Percentiles rank a stretch among this genome's conserved stretches.
These are phyloP conservation scores for Suillus alpinus DNA, from an alignment of 768 basidiomycete genomes.

Conservation along the genomic window DNA sequence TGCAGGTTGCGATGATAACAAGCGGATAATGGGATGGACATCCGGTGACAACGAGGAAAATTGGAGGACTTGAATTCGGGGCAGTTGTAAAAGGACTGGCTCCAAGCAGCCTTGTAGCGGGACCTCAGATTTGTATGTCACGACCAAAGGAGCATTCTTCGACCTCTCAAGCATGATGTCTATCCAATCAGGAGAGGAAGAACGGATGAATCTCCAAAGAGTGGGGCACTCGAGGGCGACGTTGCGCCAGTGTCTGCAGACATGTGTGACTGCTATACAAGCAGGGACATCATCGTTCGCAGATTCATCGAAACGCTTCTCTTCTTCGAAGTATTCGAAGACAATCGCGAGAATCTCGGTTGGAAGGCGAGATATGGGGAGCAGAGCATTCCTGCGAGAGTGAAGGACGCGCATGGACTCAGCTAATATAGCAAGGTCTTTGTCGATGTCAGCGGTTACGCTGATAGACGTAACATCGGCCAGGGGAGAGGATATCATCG, in stretches of 20 bases:
- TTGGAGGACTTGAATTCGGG: neutral
- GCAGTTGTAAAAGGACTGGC: neutral
- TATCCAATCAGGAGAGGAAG: neutral
- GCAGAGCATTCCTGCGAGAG: neutral
- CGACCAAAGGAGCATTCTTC: neutral
- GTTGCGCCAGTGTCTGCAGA: neutral
- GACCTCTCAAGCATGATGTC: neutral
- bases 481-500: too few relatives aligned
- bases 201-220: neutral
- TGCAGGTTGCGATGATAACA: slow-evolving; percentile 13
- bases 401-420: neutral
- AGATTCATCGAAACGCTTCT: neutral
- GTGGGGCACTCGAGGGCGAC: neutral
- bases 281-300: neutral
- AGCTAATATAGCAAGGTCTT: neutral
- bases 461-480: too few relatives aligned
- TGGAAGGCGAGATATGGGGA: neutral
- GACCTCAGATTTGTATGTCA: neutral
- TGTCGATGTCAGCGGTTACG: neutral
- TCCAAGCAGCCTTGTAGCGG: neutral
- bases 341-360: neutral
- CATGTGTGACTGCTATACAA: neutral
- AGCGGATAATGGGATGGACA: neutral
- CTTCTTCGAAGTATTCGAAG: neutral
- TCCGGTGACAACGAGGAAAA: neutral